Base-by-base conservation (phyloP, 192 early-diverging fungal species). In the Backusella sp. region DNA sequence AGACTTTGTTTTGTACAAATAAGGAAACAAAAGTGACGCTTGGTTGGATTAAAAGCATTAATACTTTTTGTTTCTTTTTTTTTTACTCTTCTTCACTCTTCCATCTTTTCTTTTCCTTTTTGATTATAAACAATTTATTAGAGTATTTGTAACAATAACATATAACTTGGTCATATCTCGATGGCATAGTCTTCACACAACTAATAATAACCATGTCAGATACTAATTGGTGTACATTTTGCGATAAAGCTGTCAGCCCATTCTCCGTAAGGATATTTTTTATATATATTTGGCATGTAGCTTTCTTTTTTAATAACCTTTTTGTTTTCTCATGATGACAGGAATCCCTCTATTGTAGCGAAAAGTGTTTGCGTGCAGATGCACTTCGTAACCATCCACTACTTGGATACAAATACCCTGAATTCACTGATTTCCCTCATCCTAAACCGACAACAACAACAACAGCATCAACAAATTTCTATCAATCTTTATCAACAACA, bases 271-370 rank as follows among this genome's bases (percentile, higher is more conserved):
- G 37, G 44, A 3, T 44, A 15, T 26, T 28, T 35, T 23, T 65
- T 49, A 21, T 67, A 1, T 34, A 46, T 72, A 28, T 6, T 76
- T 73, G 52, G 49, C 9, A 44, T 62, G 4, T 28, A 32, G n/a
- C 4, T 59, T 11, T 19, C 70, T 66, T 28, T 70, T 8, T 35
- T 21, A 62, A 62, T 46, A 39, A 39, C 15, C 26, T 32, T 19
- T 52, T 53, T 35, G 37, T 19, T 76, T 62, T 73, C 34, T 32
- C 2, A n/a, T 21, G 17, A 41, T 70, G 15, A 37, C 46, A 77
- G 80, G 76, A 81, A 81, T 77, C 76, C 11, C 70, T 81, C 28
- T 81, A 81, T 72, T 81, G 80, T 35, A 81, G 73, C 30, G 76
- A 81, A 77, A 53, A 73, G 7, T 81, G 80, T 41, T 30, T 81